These are phyloP conservation scores for Hydnomerulius pinastri DNA, from an alignment of 768 basidiomycete genomes.

Conservation along the genomic window DNA sequence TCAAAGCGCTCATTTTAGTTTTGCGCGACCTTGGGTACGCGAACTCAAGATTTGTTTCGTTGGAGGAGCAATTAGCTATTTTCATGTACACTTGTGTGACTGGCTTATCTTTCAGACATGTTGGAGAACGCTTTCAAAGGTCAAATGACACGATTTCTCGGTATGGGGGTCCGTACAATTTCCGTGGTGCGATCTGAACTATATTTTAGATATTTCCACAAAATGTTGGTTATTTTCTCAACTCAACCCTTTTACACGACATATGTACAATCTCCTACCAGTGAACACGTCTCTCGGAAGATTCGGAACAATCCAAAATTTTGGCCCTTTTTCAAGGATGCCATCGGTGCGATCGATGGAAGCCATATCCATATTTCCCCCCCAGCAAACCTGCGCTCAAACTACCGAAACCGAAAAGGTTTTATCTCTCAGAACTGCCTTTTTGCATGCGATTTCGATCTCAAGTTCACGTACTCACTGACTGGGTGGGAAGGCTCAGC, in stretches of 20 bases:
- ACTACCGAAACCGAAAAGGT: conserved; percentile 17
- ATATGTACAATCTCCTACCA: conserved; percentile 20
- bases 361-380: conserved; percentile 1
- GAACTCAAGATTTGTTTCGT: conserved; percentile 24
- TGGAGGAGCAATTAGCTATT: conserved; percentile 41
- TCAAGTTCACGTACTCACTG: conserved; percentile 13
- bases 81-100: conserved; percentile 36
- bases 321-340: conserved; percentile 34
- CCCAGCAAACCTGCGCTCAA: not conserved
- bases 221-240: conserved; percentile 19
- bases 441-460: conserved; percentile 15
- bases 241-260: conserved; percentile 26
- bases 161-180: conserved; percentile 9
- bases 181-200: not conserved
- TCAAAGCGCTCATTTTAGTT: too few relatives aligned
- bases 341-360: conserved; percentile 37
- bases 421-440: conserved; percentile 16
- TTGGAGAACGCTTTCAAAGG: conserved; percentile 39
- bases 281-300: conserved; percentile 4
- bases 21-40: too few relatives aligned
- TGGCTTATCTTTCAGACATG: conserved; percentile 25
- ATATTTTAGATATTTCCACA: conserved; percentile 19
- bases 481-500: conserved; percentile 21
- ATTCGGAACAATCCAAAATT: conserved; percentile 30
- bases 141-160: conserved; percentile 40